Evolutionary conservation across 1,284 basidiomycete genomes (phyloP).

Genomic region (Apiotrichum sp.): DNA sequence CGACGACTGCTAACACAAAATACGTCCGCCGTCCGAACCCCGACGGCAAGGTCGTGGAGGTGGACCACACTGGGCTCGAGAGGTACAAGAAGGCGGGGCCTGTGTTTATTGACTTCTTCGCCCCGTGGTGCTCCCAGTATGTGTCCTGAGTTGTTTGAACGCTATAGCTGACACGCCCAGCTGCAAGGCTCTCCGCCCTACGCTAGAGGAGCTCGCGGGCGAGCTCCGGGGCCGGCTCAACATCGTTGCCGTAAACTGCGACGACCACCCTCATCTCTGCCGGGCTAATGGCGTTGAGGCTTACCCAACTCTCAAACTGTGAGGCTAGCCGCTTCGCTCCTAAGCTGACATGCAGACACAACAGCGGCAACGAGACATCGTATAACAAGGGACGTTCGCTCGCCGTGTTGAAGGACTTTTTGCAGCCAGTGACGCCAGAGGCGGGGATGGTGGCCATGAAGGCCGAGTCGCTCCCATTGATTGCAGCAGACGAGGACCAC

Average conservation of each 20-base stretch:
- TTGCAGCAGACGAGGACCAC: slow-evolving; percentile 57
- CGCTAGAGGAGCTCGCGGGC: slow-evolving; percentile 66
- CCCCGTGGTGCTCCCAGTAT: slow-evolving; percentile 83
- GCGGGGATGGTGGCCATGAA: slow-evolving; percentile 50
- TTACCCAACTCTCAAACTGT: slow-evolving; percentile 70
- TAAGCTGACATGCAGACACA: background rate
- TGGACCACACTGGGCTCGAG: slow-evolving; percentile 55
- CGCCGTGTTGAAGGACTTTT: slow-evolving; percentile 63
- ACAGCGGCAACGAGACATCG: slow-evolving; percentile 44
- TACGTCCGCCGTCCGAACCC: slow-evolving; percentile 50
- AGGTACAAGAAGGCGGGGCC: slow-evolving; percentile 56
- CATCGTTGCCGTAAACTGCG: slow-evolving; percentile 81
- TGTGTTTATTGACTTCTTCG: slow-evolving; percentile 81
- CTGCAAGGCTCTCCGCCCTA: slow-evolving; percentile 77
- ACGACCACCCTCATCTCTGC: slow-evolving; percentile 63
- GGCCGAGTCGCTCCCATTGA: slow-evolving; percentile 49
- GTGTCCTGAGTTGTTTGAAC: slow-evolving; percentile 8
- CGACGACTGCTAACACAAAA: background rate
- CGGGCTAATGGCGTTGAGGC: slow-evolving; percentile 59
- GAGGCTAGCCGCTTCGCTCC: background rate
- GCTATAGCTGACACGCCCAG: slow-evolving; percentile 29
- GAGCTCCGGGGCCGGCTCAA: slow-evolving; percentile 63
- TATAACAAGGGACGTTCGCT: slow-evolving; percentile 65
- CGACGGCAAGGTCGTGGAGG: slow-evolving; percentile 57
- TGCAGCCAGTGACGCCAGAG: slow-evolving; percentile 46